Percentiles rank a stretch among this genome's conserved stretches.
Evolutionary conservation across 2,329 filamentous ascomycete species (phyloP).

Genomic region (Hypoxylon sp.): DNA sequence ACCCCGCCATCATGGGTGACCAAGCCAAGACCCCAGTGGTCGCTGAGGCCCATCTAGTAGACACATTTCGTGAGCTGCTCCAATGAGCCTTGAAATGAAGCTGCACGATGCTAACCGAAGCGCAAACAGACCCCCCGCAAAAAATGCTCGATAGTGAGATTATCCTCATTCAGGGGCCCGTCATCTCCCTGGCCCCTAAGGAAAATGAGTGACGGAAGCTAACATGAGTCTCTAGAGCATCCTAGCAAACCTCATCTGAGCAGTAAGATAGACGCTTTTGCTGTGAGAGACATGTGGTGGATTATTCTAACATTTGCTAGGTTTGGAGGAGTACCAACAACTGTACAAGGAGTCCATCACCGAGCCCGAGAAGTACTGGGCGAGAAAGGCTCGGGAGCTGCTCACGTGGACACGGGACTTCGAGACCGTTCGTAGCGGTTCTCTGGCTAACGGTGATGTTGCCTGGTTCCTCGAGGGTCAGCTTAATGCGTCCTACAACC

Average conservation of each 20-base stretch:
- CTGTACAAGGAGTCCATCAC: slow-evolving; percentile 88
- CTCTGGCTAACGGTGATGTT: slow-evolving; percentile 81
- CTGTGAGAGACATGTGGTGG: background rate
- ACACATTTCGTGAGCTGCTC: slow-evolving; percentile 72
- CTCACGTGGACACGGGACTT: slow-evolving; percentile 93
- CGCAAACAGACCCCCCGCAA: slow-evolving; percentile 66
- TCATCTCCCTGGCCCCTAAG: slow-evolving; percentile 1
- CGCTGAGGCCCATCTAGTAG: slow-evolving; percentile 79
- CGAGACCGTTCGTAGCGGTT: slow-evolving; percentile 84
- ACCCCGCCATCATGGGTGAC: slow-evolving; percentile 58
- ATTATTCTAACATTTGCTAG: slow-evolving; percentile 56
- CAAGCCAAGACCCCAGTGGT: slow-evolving; percentile 70
- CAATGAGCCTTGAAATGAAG: slow-evolving; percentile 6
- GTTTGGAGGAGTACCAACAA: slow-evolving; percentile 74
- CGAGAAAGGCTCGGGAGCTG: slow-evolving; percentile 83
- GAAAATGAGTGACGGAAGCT: slow-evolving; percentile 29
- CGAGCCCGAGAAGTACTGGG: slow-evolving; percentile 92
- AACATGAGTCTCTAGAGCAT: slow-evolving; percentile 66
- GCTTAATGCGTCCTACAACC: slow-evolving; percentile 97
- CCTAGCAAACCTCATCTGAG: slow-evolving; percentile 75
- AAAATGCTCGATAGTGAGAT: slow-evolving; percentile 76
- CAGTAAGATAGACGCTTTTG: slow-evolving; percentile 60
- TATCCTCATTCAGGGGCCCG: slow-evolving; percentile 11
- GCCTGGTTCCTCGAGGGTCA: slow-evolving; percentile 96
- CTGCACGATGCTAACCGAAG: slow-evolving; percentile 42